Evolutionary conservation across 306 rosid genomes (phyloP).

Genomic region (Vigna radiata): DNA sequence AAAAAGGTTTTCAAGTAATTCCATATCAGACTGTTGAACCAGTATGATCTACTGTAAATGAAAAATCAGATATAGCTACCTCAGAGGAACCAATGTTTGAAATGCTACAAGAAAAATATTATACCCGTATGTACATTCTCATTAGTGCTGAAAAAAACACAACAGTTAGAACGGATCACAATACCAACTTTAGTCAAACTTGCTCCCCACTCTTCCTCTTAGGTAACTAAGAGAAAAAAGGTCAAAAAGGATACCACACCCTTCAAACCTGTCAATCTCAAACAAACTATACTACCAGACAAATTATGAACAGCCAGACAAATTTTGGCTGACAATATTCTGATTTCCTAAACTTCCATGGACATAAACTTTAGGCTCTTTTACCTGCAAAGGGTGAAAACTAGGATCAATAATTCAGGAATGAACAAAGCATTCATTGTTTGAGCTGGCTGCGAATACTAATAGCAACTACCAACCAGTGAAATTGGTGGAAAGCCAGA

Average conservation of each 20-base stretch:
- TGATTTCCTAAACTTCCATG: constrained; percentile 64
- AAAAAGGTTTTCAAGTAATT: not conserved
- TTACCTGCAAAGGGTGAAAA: constrained; percentile 57
- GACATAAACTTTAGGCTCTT: constrained; percentile 72
- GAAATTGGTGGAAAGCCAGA: constrained; percentile 64
- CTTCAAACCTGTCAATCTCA: constrained; percentile 21
- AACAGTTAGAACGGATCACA: not conserved
- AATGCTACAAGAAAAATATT: constrained; percentile 25
- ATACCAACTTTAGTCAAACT: constrained; percentile 8
- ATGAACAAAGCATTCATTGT: constrained; percentile 14
- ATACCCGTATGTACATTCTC: not conserved
- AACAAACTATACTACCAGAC: not conserved
- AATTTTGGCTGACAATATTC: constrained; percentile 51
- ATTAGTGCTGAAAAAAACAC: constrained; percentile 32
- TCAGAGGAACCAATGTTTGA: constrained; percentile 16
- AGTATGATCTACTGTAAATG: not conserved
- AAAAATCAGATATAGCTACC: not conserved
- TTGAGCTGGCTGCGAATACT: constrained; percentile 14
- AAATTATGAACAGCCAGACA: constrained; percentile 74
- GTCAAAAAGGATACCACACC: constrained; percentile 1
- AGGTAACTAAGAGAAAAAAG: not conserved
- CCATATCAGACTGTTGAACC: not conserved
- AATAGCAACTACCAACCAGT: constrained; percentile 55
- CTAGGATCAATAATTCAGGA: constrained; percentile 7
- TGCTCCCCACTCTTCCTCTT: not conserved